These are phyloP conservation scores for Filobasidium uniguttulatum DNA, from an alignment of 1,284 basidiomycete genomes.

Conservation along the genomic window DNA sequence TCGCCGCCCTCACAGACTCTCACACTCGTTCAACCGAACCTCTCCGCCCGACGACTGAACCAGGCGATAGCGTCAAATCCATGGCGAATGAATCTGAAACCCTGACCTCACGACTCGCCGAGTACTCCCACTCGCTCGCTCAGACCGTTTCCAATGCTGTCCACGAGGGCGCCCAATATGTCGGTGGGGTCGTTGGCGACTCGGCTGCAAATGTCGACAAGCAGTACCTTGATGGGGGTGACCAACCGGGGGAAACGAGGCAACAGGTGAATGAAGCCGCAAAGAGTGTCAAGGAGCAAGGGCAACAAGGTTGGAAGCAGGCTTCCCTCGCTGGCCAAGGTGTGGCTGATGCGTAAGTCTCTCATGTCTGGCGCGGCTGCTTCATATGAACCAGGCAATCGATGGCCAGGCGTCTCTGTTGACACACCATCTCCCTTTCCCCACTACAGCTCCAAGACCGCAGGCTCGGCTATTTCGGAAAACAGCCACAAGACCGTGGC, in stretches of 20 bases:
- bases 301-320: conserved; percentile 29
- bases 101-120: conserved; percentile 15
- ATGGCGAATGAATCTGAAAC: conserved; percentile 9
- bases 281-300: conserved; percentile 16
- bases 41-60: conserved; percentile 15
- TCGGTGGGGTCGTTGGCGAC: conserved; percentile 13
- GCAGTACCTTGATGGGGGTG: conserved; percentile 23
- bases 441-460: conserved; percentile 19
- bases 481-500: conserved; percentile 28
- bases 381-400: no score
- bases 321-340: conserved; percentile 29
- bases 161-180: conserved; percentile 23
- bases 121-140: conserved; percentile 19
- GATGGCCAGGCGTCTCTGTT: no score
- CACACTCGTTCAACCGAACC: conserved; percentile 14
- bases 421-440: neutral
- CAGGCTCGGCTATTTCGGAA: conserved; percentile 24
- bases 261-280: conserved; percentile 15
- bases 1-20: conserved; percentile 23
- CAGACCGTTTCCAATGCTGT: conserved; percentile 17
- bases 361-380: no score
- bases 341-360: conserved; percentile 19
- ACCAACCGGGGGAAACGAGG: conserved; percentile 29
- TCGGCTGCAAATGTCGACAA: neutral
- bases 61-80: conserved; percentile 19